Evolutionary conservation across 2,329 filamentous ascomycete genomes (phyloP).

Genomic region (Thyridium curvatum): DNA sequence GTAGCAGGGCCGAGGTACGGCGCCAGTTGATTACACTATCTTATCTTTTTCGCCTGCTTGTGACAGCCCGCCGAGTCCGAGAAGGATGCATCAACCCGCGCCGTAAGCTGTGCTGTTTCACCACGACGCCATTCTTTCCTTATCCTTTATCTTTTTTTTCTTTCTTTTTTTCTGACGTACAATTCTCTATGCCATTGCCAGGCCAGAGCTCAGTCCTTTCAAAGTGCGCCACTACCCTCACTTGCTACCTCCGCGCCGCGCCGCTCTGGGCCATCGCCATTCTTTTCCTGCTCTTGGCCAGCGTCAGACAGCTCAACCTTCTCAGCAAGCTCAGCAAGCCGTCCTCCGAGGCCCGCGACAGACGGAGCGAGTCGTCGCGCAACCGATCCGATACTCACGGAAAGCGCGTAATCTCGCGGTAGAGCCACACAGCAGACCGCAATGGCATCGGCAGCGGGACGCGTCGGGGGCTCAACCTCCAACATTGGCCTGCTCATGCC

Average conservation of each 20-base stretch:
- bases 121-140: background rate
- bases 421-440: constrained; percentile 1
- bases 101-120: too few species aligned
- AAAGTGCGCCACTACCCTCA: constrained; percentile 34
- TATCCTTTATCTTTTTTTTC: background rate
- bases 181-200: background rate
- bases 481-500: constrained; percentile 27
- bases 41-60: too few species aligned
- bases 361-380: constrained; percentile 2
- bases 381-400: constrained; percentile 1
- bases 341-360: background rate
- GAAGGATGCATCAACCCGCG: too few species aligned
- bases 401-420: background rate
- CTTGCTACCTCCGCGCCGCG: constrained; percentile 31
- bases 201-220: constrained; percentile 16
- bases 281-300: constrained; percentile 24
- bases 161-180: background rate
- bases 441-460: constrained; percentile 15
- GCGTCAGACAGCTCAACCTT: constrained; percentile 22
- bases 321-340: too few species aligned
- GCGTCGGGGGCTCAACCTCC: constrained; percentile 10
- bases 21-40: too few species aligned
- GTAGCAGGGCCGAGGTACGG: too few species aligned
- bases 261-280: constrained; percentile 37
- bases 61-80: too few species aligned